A percentile compares a stretch with the other conserved stretches of the same genome.
Evolutionary conservation across 2,329 filamentous ascomycete genomes (phyloP).

Genomic region (Penicillium hordei): DNA sequence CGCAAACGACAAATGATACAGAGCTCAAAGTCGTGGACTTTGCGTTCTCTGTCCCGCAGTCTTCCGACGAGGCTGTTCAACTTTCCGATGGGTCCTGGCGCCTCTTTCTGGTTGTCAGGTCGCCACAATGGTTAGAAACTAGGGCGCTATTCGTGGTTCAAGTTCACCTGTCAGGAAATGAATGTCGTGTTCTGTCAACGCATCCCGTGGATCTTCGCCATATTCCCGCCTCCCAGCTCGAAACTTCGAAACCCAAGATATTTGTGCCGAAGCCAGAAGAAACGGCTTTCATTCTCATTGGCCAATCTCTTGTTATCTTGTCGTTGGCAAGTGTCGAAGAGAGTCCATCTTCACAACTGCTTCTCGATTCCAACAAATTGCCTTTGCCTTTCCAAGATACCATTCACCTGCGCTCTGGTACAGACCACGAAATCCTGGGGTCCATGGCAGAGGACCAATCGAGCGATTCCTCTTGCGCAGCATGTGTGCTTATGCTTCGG

Average conservation of each 20-base stretch:
- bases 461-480: constrained; percentile 40
- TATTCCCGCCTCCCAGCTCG: constrained; percentile 45
- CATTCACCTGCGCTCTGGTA: constrained; percentile 67
- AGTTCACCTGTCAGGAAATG: constrained; percentile 58
- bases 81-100: constrained; percentile 50
- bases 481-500: constrained; percentile 56
- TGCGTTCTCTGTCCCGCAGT: constrained; percentile 52
- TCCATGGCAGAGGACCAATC: constrained; percentile 48
- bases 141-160: constrained; percentile 76
- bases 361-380: constrained; percentile 63
- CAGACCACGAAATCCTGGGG: constrained; percentile 52
- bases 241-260: constrained; percentile 59
- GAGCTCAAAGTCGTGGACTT: constrained; percentile 79
- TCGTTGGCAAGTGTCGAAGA: constrained; percentile 69
- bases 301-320: constrained; percentile 72
- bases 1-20: constrained; percentile 54
- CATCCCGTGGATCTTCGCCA: constrained; percentile 67
- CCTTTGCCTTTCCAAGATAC: constrained; percentile 79
- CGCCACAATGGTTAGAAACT: constrained; percentile 51
- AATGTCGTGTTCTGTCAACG: constrained; percentile 61
- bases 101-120: constrained; percentile 61
- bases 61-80: constrained; percentile 44
- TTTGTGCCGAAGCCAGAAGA: constrained; percentile 76
- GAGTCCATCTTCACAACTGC: constrained; percentile 73
- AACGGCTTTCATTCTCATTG: constrained; percentile 79